These are phyloP conservation scores for Dunaliella salina DNA, from an alignment of 163 green algal species.

Conservation along the genomic window DNA sequence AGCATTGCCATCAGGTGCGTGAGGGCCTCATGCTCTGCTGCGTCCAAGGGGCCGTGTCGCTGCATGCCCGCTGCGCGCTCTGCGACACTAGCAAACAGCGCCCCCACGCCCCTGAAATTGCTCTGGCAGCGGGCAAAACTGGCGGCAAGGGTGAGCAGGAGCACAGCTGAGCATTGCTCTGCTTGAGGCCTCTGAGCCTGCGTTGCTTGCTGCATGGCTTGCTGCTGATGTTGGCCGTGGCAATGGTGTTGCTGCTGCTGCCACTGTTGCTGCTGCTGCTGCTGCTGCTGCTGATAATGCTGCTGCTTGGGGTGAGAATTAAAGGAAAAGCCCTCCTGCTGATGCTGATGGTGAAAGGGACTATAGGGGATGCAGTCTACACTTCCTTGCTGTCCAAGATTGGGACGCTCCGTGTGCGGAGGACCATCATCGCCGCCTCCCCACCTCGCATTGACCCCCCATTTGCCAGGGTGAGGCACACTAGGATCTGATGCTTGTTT, in stretches of 20 bases:
- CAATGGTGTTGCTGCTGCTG: no score
- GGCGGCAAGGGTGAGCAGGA: background rate
- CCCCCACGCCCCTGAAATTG: background rate
- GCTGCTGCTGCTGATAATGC: background rate
- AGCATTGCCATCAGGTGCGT: background rate
- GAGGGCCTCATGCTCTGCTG: background rate
- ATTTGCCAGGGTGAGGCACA: background rate
- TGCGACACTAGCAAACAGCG: background rate
- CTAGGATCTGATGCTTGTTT: background rate
- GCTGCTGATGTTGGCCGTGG: no score
- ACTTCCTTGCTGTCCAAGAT: no score
- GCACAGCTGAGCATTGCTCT: background rate
- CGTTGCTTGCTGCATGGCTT: background rate
- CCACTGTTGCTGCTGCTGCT: background rate
- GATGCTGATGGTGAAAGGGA: no score
- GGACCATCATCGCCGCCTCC: no score
- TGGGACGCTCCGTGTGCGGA: background rate
- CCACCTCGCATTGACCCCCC: background rate
- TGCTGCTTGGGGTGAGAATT: background rate
- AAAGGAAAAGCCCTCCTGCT: no score
- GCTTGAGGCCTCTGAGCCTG: background rate
- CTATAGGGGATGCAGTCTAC: no score
- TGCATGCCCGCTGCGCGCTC: background rate
- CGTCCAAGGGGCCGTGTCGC: background rate
- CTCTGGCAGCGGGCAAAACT: background rate